Evolutionary conservation across 495 filamentous ascomycete genomes (phyloP), one percentile per base, ranked within the genome.

Genomic region (Hypoxylon fuscum): DNA sequence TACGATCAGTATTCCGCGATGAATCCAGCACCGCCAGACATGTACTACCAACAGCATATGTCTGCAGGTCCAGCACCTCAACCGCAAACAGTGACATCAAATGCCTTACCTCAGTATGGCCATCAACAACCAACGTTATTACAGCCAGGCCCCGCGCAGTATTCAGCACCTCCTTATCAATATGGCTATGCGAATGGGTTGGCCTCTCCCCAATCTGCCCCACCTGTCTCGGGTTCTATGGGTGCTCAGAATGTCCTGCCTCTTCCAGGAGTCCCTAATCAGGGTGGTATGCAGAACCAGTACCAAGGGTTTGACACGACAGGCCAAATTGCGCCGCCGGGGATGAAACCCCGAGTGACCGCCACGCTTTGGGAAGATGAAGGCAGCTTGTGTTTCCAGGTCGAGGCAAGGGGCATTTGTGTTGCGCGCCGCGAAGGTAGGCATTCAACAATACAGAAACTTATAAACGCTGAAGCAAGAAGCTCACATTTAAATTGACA

Each of bases 301-400:
- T 79, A 75, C 76, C 86, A 87, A 68, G 82, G 85, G 2, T 93
- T 90, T 70, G 95, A 98, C 72, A 85, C 87, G 0, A 95, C 91
- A 9, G 95, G 95, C n/a, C 95, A 98, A 75, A 74, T 95, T 27
- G 90, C 92, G 23, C 95, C 95, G 8, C 90, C 91, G n/a, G 96
- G 96, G 2, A 96, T 97, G 81, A 98, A 97, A 79, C 95, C 95
- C n/a, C 83, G 94, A 55, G 95, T 98, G 2, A 98, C 95, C 2
- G 95, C 96, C 11, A 98, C 96, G 4, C 73, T 98, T 43, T 98
- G 95, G 95, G 95, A 98, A 77, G 95, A 98, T 69, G 95, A 98
- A 72, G 95, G 95, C 5, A 97, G 92, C 68, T 80, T 98, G 40
- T 98, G 95, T 76, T 98, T 98, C 69, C 95, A 98, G 69, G 96